Conservation (phyloP, 306 rosid species). For the Quercus bicolor region DNA sequence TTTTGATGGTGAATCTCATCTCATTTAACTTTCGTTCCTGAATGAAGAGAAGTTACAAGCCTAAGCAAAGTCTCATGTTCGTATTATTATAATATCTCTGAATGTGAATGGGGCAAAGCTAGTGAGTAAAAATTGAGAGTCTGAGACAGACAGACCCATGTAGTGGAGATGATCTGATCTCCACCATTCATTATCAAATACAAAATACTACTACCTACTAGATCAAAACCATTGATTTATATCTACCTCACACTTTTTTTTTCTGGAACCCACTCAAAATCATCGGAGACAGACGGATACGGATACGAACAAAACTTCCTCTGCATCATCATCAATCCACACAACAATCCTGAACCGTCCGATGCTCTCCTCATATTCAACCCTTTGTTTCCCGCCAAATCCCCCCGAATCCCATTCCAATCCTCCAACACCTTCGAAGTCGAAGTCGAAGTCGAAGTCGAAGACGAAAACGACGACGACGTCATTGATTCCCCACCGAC, state of each 20-base stretch:
- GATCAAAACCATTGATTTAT: neutral
- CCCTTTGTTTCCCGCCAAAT: constrained; percentile 49
- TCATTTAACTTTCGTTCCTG: too few species aligned
- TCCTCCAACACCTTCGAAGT: constrained; percentile 50
- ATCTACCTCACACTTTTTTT: constrained; percentile 7
- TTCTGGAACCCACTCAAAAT: constrained; percentile 8
- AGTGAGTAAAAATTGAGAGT: too few species aligned
- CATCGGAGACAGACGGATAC: neutral
- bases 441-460: constrained; percentile 42
- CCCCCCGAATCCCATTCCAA: constrained; percentile 52
- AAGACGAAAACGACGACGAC: constrained; percentile 43
- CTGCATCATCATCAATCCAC: constrained; percentile 50
- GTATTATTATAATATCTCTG: too few species aligned
- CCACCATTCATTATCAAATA: neutral
- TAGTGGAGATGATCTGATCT: neutral
- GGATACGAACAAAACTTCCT: constrained; percentile 12
- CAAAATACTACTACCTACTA: neutral
- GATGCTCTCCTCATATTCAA: constrained; percentile 20
- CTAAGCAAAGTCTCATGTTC: too few species aligned
- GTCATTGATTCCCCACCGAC: constrained; percentile 49
- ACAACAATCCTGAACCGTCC: constrained; percentile 50
- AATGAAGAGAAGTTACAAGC: too few species aligned
- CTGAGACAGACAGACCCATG: too few species aligned
- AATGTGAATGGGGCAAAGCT: too few species aligned
- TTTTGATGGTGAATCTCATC: too few species aligned